Evolutionary conservation across 441 rosid genomes (phyloP), one percentile per base, ranked within the genome.

Genomic region (Omphalea diandra): DNA sequence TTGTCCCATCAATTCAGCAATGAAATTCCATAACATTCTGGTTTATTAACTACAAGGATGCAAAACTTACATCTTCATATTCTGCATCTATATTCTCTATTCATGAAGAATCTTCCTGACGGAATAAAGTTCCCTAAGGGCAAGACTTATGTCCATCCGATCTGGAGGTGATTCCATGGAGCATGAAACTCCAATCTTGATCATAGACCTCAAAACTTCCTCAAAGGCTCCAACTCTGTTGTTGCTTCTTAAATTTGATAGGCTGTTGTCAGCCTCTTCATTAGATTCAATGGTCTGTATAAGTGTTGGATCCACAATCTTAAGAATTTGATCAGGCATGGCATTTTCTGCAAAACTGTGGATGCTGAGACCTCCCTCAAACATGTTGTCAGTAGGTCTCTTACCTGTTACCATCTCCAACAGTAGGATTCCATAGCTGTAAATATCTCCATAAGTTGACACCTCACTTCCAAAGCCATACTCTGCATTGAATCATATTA

Each of bases 321-420:
- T 18, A 0, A 32, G 41, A 33, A 58, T n/a, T 0, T 35, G 24
- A 33, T 58, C 41, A 7, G 26, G 63, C 63, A 60, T 35, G 14
- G 65, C 47, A 8, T n/a, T 15, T 12, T 60, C 22, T 7, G 24
- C 65, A 60, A 9, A 60, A 33, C 36, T 36, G 64, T 59, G 63
- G 33, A 59, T 38, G 8, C 7, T 20, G 3, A 59, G 1, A 0
- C 29, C 63, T 17, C n/a, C 43, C 4, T 59, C 3, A 3, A 59
- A 59, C 41, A 41, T 62, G 50, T 33, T 41, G 41, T 62, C 66
- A n/a, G 66, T 62, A 41, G 66, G 52, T 41, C 52, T 62, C 33
- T 41, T 62, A 8, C 66, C 66, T 12, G 52, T 38, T 6, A 62
- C 5, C 66, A 41, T 38, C 33, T 62, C 66, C 41, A 36, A 36